These are phyloP conservation scores for Crucihimalaya himalaica DNA, from an alignment of 345 rosid species.

Conservation along the genomic window DNA sequence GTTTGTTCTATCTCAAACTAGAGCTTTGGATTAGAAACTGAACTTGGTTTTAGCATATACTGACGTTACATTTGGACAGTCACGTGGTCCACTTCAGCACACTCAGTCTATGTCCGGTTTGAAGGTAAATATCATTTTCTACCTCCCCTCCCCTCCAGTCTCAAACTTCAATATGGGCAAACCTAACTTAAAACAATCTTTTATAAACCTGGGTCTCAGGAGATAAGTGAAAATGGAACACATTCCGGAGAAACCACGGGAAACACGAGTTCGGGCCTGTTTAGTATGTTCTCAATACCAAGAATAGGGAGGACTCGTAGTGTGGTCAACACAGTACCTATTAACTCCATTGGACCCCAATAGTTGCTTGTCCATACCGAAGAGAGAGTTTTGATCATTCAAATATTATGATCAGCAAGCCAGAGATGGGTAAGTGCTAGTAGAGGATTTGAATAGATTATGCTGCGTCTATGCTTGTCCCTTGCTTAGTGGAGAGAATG, in stretches of 20 bases:
- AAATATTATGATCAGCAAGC: slow-evolving; percentile 15
- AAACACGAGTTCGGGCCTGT: slow-evolving; percentile 18
- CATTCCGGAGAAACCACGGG: slow-evolving; percentile 24
- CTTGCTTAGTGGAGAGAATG: slow-evolving; percentile 24
- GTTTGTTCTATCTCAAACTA: slow-evolving; percentile 42
- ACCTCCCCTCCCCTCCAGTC: not conserved
- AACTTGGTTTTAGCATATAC: not conserved
- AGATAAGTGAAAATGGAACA: slow-evolving; percentile 38
- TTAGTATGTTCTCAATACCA: slow-evolving; percentile 31
- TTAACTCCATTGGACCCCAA: slow-evolving; percentile 41
- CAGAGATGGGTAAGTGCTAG: slow-evolving; percentile 4
- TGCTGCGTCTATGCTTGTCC: slow-evolving; percentile 15
- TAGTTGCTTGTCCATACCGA: slow-evolving; percentile 22
- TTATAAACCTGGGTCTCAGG: slow-evolving; percentile 43
- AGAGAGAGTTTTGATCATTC: slow-evolving; percentile 22
- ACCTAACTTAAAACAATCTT: not conserved
- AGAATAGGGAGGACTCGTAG: slow-evolving; percentile 37
- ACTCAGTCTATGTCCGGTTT: slow-evolving; percentile 43
- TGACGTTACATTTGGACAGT: slow-evolving; percentile 38
- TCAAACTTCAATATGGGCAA: not conserved
- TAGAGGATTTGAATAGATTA: slow-evolving; percentile 15
- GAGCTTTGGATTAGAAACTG: slow-evolving; percentile 5
- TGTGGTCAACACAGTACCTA: slow-evolving; percentile 20
- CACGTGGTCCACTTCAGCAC: slow-evolving; percentile 39
- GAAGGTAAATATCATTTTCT: slow-evolving; percentile 36